These are phyloP conservation scores for Effrenium voratum DNA, from an alignment of 73 alveolate species.

Conservation along the genomic window DNA sequence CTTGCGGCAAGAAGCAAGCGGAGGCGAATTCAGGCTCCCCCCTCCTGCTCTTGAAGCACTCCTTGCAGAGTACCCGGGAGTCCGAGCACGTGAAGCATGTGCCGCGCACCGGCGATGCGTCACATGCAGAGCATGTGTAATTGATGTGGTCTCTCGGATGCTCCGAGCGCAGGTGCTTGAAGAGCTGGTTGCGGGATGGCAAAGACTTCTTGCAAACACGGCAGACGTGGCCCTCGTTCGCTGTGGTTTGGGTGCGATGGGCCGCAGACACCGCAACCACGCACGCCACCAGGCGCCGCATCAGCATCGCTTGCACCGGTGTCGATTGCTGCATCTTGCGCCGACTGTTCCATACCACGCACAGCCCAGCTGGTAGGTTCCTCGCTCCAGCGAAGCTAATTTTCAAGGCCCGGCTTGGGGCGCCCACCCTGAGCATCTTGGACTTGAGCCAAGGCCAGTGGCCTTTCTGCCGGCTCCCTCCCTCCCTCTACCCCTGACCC, in stretches of 20 bases:
- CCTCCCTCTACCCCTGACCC: neutral
- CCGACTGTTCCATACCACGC: too few species aligned
- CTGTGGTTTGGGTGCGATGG: too few species aligned
- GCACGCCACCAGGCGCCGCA: too few species aligned
- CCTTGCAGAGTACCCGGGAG: slow-evolving; percentile 30
- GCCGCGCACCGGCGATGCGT: slow-evolving; percentile 38
- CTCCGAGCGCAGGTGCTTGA: slow-evolving; percentile 75
- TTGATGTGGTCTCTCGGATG: slow-evolving; percentile 57
- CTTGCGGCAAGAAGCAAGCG: neutral
- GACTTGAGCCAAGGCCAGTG: too few species aligned
- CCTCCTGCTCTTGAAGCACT: slow-evolving; percentile 16
- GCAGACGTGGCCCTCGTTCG: neutral
- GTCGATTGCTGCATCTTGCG: too few species aligned
- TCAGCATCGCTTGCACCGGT: too few species aligned
- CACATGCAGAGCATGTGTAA: slow-evolving; percentile 31
- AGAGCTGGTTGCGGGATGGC: slow-evolving; percentile 39
- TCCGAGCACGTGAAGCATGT: slow-evolving; percentile 33
- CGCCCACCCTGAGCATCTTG: too few species aligned
- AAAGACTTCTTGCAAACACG: slow-evolving; percentile 11
- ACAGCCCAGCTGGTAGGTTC: too few species aligned
- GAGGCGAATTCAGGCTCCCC: slow-evolving; percentile 20
- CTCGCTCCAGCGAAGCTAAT: too few species aligned
- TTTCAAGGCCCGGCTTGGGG: too few species aligned
- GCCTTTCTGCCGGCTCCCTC: neutral
- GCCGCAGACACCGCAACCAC: too few species aligned